Conservation (phyloP, 1,139 yeast genomes). For the Hanseniaspora sp. region DNA sequence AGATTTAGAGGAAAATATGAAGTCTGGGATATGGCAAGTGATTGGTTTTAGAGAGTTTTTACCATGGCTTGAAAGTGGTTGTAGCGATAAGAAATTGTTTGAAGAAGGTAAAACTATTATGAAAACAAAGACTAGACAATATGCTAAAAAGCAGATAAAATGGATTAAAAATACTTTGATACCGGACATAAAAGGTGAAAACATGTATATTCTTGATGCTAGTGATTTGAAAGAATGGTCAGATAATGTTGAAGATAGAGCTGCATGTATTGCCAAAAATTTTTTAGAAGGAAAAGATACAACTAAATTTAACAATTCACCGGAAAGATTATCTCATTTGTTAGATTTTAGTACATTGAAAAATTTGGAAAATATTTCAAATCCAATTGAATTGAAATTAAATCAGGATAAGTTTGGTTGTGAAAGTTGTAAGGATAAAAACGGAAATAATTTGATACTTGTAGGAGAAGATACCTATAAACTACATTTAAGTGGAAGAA, state of each 20-base stretch:
- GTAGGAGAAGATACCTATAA: constrained; percentile 68
- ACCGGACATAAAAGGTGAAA: constrained; percentile 58
- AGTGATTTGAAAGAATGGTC: constrained; percentile 57
- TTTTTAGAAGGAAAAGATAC: constrained; percentile 31
- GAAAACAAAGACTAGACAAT: constrained; percentile 76
- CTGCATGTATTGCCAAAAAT: constrained; percentile 39
- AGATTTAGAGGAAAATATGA: constrained; percentile 35
- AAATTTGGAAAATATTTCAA: constrained; percentile 18
- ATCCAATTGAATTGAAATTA: constrained; percentile 14
- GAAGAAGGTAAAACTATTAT: constrained; percentile 52
- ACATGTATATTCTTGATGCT: constrained; percentile 62
- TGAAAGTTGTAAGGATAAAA: constrained; percentile 48
- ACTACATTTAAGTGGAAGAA: constrained; percentile 53
- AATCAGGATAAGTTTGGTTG: constrained; percentile 63
- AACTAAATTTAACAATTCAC: constrained; percentile 38
- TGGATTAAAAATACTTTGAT: constrained; percentile 73
- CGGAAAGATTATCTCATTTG: constrained; percentile 24
- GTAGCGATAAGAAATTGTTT: constrained; percentile 28
- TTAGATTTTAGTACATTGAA: constrained; percentile 6
- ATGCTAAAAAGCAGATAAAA: constrained; percentile 82
- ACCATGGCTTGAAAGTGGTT: constrained; percentile 49
- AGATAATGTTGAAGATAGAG: constrained; percentile 43
- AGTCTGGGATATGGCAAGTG: constrained; percentile 84
- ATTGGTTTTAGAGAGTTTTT: constrained; percentile 90
- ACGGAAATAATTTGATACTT: constrained; percentile 47